A percentile compares a stretch with the other conserved stretches of the same genome.
These are phyloP conservation scores for Dictyostelium firmibasis DNA, from an alignment of 78 protist genomes.

Conservation along the genomic window DNA sequence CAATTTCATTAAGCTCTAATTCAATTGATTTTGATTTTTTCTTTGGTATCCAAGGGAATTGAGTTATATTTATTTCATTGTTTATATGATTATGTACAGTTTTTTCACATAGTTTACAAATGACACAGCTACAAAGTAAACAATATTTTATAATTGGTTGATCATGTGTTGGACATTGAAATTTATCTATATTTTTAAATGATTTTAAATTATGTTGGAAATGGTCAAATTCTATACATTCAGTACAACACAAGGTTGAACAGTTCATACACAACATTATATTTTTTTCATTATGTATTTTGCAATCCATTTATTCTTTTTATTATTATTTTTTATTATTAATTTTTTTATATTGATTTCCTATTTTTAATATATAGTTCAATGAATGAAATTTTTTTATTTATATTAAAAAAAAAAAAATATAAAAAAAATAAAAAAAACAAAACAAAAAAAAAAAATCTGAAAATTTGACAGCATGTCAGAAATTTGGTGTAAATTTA, in stretches of 20 bases:
- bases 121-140: neutral
- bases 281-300: neutral
- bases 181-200: neutral
- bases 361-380: neutral
- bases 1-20: neutral
- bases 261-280: neutral
- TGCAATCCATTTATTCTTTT: neutral
- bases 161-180: neutral
- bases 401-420: neutral
- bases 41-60: neutral
- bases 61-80: neutral
- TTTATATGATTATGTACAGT: neutral
- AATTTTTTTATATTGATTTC: neutral
- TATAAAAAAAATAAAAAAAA: neutral
- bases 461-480: neutral
- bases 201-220: neutral
- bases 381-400: neutral
- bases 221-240: neutral
- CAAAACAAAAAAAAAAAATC: neutral
- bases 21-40: neutral
- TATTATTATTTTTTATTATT: neutral
- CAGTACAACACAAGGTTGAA: neutral
- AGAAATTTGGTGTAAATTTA: neutral
- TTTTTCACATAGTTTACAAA: neutral
- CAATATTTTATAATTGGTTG: neutral